A percentile compares a stretch with the other conserved stretches of the same genome.
Evolutionary conservation across 352 stramenopile species (phyloP).

Genomic region (Phytopythium delawarense): DNA sequence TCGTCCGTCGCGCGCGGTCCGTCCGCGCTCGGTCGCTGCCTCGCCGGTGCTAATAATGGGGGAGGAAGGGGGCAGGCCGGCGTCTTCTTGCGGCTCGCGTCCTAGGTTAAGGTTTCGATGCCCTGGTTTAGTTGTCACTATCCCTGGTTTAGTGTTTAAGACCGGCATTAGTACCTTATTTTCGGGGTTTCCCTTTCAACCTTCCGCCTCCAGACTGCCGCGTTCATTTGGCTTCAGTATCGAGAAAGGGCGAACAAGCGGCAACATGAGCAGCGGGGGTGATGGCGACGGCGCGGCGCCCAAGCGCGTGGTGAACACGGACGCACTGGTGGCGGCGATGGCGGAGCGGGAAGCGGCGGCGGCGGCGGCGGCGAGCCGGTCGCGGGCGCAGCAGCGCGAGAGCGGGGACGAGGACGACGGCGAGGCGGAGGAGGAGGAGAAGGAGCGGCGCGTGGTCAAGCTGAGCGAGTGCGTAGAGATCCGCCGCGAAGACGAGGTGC

Average conservation of each 20-base stretch:
- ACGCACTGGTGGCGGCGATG: slow-evolving; percentile 29
- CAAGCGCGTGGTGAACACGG: slow-evolving; percentile 36
- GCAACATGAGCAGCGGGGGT: not conserved
- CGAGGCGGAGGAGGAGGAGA: slow-evolving; percentile 22
- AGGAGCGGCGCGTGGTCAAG: slow-evolving; percentile 23
- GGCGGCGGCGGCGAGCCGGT: not conserved
- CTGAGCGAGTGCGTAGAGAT: slow-evolving; percentile 80
- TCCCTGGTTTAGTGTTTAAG: not conserved
- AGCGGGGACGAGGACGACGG: slow-evolving; percentile 1
- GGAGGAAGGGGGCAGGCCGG: not conserved
- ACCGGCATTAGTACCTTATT: not conserved
- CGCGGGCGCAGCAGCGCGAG: slow-evolving; percentile 8
- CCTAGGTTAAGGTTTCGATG: not conserved
- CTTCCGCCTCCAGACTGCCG: not conserved
- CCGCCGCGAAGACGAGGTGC: slow-evolving; percentile 36
- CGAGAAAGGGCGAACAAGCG: not conserved
- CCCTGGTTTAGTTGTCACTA: not conserved
- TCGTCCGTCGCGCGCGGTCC: not conserved
- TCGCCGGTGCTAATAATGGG: not conserved
- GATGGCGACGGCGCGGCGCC: not conserved
- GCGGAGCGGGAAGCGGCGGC: slow-evolving; percentile 14
- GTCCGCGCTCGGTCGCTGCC: not conserved
- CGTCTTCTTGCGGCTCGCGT: not conserved
- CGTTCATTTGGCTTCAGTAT: not conserved
- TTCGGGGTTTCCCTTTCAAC: not conserved